These are phyloP conservation scores for Ganoderma lucidum DNA, from an alignment of 1,284 basidiomycete genomes.

Conservation along the genomic window DNA sequence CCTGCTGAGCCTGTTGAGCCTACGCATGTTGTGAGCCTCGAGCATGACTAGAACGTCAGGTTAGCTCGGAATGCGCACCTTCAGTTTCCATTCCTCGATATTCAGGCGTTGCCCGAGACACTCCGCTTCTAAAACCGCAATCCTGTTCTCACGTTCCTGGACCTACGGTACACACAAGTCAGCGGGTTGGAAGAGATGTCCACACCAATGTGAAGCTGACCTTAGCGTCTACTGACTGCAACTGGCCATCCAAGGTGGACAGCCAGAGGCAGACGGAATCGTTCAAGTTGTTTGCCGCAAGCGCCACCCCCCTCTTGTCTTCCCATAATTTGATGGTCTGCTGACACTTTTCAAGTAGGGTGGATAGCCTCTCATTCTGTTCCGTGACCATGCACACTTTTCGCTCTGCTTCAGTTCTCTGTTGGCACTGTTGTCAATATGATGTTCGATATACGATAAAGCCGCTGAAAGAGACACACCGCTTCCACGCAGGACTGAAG, in stretches of 20 bases:
- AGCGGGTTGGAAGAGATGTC: not conserved
- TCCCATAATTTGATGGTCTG: not conserved
- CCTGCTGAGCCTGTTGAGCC: not conserved
- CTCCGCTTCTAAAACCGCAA: not conserved
- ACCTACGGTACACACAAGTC: not conserved
- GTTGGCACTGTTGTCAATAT: not conserved
- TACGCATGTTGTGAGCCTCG: too few relatives aligned
- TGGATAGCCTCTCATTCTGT: not conserved
- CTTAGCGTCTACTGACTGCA: not conserved
- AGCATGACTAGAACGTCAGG: not conserved
- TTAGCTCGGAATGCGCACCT: not conserved
- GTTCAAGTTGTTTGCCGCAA: not conserved
- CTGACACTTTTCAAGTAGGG: not conserved
- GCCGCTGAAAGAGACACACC: not conserved
- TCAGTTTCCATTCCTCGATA: not conserved
- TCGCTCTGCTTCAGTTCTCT: not conserved
- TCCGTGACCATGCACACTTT: too few relatives aligned
- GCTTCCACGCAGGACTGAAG: not conserved
- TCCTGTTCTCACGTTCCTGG: not conserved
- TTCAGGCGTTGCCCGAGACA: not conserved
- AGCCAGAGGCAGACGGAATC: not conserved
- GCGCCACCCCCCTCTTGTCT: not conserved
- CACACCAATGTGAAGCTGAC: not conserved
- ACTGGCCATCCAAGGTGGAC: constrained; percentile 1
- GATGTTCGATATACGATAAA: too few relatives aligned